Evolutionary conservation across 441 rosid genomes (phyloP).

Genomic region (Gossypium lobatum): DNA sequence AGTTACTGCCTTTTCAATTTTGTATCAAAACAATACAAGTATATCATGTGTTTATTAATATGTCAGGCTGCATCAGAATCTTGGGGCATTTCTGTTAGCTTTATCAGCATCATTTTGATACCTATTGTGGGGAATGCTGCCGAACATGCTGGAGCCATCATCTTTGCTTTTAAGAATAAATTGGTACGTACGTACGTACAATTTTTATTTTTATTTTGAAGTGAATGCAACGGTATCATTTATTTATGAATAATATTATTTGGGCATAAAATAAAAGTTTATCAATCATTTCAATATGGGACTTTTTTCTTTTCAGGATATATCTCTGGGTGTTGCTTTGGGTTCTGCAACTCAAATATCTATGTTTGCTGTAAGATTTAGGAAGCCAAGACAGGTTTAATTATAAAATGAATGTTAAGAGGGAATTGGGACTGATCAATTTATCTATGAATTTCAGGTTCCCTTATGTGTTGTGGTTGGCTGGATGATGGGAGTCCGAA

Average conservation of each 20-base stretch:
- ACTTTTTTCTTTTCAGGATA: conserved; percentile 32
- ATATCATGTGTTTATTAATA: neutral
- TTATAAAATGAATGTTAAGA: neutral
- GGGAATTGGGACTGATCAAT: neutral
- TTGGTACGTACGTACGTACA: conserved; percentile 20
- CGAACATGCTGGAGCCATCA: conserved; percentile 65
- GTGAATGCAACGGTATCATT: no score
- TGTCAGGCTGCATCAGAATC: conserved; percentile 70
- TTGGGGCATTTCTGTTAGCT: conserved; percentile 61
- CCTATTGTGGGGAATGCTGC: conserved; percentile 74
- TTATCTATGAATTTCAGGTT: conserved; percentile 27
- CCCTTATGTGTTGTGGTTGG: conserved; percentile 55
- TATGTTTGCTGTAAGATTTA: conserved; percentile 50
- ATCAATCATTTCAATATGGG: neutral
- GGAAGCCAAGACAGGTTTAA: neutral
- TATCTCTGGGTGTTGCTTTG: conserved; percentile 57
- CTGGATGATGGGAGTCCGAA: conserved; percentile 47
- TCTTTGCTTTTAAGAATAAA: conserved; percentile 58
- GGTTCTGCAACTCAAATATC: conserved; percentile 72
- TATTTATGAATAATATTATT: no score
- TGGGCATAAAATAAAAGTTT: neutral
- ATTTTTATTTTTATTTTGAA: no score
- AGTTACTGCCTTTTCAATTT: neutral
- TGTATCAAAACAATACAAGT: no score
- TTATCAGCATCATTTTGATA: conserved; percentile 48